Evolutionary conservation across 495 filamentous ascomycete genomes (phyloP).

Genomic region (Neurospora sp.): DNA sequence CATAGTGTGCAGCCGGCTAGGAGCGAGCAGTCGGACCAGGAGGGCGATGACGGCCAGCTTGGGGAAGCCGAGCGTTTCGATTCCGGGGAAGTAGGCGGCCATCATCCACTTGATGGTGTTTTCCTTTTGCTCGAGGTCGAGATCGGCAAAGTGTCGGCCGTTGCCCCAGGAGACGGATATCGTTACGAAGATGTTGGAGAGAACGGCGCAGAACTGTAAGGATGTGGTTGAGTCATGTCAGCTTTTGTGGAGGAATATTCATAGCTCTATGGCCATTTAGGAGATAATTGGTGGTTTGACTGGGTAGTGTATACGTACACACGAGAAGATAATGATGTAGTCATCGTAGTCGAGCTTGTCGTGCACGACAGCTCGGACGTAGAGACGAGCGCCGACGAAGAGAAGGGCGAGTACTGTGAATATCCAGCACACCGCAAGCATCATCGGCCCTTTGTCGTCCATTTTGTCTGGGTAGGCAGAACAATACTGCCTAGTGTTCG

Average conservation of each 20-base stretch:
- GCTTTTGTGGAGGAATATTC: not conserved
- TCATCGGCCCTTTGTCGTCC: constrained; percentile 6
- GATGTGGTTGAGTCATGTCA: not conserved
- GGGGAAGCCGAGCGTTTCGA: constrained; percentile 32
- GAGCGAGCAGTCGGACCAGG: constrained; percentile 29
- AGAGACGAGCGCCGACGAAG: constrained; percentile 14
- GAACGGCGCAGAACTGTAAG: constrained; percentile 3
- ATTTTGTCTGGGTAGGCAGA: not conserved
- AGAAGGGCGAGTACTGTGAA: constrained; percentile 9
- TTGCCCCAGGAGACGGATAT: constrained; percentile 10
- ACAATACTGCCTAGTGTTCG: not conserved
- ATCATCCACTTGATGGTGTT: constrained; percentile 25
- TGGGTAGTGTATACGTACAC: not conserved
- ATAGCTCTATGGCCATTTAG: not conserved
- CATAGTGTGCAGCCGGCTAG: constrained; percentile 15
- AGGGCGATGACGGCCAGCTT: constrained; percentile 37
- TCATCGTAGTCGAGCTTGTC: constrained; percentile 8
- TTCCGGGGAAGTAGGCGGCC: constrained; percentile 26
- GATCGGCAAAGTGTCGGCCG: constrained; percentile 18
- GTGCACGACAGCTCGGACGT: constrained; percentile 8
- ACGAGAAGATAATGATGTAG: constrained; percentile 4
- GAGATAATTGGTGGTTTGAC: not conserved
- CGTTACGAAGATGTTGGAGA: constrained; percentile 6
- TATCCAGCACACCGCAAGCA: constrained; percentile 6
- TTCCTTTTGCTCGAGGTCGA: constrained; percentile 15